These are phyloP conservation scores for Beverwykella pulmonaria DNA, from an alignment of 495 filamentous ascomycete genomes.

Conservation along the genomic window DNA sequence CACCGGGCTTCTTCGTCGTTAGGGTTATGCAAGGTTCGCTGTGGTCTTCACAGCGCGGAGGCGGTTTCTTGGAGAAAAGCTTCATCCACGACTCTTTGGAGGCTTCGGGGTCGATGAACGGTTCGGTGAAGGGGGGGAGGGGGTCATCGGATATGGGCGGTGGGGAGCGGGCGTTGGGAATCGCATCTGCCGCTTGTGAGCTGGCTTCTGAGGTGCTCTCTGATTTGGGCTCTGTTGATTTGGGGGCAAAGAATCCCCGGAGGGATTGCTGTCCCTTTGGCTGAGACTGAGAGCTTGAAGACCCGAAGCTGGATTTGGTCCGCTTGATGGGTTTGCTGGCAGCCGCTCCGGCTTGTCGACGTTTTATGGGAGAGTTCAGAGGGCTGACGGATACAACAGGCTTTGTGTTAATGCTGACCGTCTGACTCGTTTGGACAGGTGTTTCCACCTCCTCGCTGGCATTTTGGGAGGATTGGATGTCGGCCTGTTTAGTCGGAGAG, in stretches of 20 bases:
- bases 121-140: neutral
- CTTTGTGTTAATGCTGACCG: neutral
- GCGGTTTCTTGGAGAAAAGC: constrained; percentile 72
- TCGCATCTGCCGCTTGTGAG: neutral
- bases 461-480: neutral
- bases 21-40: constrained; percentile 80
- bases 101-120: constrained; percentile 50
- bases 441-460: no score
- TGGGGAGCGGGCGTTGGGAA: neutral
- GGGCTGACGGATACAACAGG: constrained; percentile 12
- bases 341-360: constrained; percentile 6
- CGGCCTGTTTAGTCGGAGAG: neutral
- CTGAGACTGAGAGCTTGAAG: constrained; percentile 34
- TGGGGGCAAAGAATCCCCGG: constrained; percentile 71
- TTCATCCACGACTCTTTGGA: constrained; percentile 85
- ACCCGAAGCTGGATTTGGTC: constrained; percentile 42
- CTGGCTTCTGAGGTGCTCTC: neutral
- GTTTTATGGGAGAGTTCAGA: constrained; percentile 21
- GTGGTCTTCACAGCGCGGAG: constrained; percentile 81
- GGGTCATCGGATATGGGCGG: neutral
- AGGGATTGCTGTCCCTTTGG: constrained; percentile 71
- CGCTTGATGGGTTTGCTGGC: constrained; percentile 16
- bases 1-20: constrained; percentile 81
- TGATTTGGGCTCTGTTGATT: neutral
- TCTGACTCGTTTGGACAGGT: neutral